A percentile compares a stretch with the other conserved stretches of the same genome.
Evolutionary conservation across 345 rosid genomes (phyloP).

Genomic region (Murraya paniculata): DNA sequence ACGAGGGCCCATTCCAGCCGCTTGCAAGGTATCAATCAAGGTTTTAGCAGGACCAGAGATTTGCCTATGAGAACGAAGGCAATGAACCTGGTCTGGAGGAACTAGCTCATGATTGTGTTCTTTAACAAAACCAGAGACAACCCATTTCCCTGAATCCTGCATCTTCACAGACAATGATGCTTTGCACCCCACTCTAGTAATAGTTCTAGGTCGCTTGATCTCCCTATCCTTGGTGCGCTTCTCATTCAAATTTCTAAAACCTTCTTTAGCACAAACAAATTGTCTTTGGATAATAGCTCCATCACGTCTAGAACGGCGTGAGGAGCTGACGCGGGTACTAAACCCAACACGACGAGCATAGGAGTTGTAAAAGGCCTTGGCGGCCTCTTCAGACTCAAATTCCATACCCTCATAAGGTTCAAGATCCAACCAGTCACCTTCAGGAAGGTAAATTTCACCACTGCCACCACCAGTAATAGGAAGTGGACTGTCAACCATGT

Average conservation of each 20-base stretch:
- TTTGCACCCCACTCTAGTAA: slow-evolving; percentile 47
- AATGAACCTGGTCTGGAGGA: slow-evolving; percentile 48
- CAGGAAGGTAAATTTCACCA: slow-evolving; percentile 33
- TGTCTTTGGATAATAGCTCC: slow-evolving; percentile 55
- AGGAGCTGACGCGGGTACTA: slow-evolving; percentile 56
- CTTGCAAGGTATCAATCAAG: slow-evolving; percentile 49
- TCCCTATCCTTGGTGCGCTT: slow-evolving; percentile 47
- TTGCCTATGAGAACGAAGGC: slow-evolving; percentile 49
- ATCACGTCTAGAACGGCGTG: slow-evolving; percentile 54
- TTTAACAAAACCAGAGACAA: slow-evolving; percentile 37
- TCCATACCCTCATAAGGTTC: slow-evolving; percentile 60
- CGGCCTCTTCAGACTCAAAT: slow-evolving; percentile 56
- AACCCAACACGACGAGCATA: slow-evolving; percentile 59
- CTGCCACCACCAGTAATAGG: slow-evolving; percentile 16
- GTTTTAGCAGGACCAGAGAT: slow-evolving; percentile 51
- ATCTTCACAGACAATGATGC: slow-evolving; percentile 43
- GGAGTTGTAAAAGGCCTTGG: slow-evolving; percentile 53
- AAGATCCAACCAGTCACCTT: slow-evolving; percentile 41
- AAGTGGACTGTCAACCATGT: slow-evolving; percentile 24
- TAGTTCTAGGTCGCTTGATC: slow-evolving; percentile 46
- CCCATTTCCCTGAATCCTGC: slow-evolving; percentile 54
- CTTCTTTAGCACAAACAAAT: slow-evolving; percentile 56
- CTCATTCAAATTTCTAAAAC: slow-evolving; percentile 47
- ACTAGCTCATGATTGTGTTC: slow-evolving; percentile 50
- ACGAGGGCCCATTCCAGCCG: slow-evolving; percentile 52